Conservation (phyloP, 352 stramenopile species). For the Thalassiosira hispida region DNA sequence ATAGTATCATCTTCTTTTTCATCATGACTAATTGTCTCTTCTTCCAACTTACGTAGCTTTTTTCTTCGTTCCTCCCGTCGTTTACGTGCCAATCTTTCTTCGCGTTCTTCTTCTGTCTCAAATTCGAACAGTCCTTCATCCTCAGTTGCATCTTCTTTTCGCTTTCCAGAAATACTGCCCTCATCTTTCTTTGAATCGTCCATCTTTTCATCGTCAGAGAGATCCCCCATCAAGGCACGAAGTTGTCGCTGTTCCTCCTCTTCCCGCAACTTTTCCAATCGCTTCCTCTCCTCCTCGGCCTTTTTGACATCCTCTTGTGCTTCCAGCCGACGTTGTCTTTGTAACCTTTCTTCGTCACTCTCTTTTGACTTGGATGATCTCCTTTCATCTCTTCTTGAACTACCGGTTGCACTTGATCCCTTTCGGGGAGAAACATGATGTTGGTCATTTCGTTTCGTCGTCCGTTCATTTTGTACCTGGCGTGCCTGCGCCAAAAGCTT, state of each 20-base stretch:
- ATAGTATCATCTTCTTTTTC: conserved; percentile 1
- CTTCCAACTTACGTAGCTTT: conserved; percentile 39
- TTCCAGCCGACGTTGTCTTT: conserved; percentile 4
- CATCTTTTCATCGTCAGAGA: conserved; percentile 5
- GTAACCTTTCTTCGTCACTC: neutral
- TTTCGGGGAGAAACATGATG: too few relatives aligned
- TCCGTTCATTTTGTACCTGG: conserved; percentile 29
- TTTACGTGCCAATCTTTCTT: conserved; percentile 56
- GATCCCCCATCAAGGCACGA: conserved; percentile 38
- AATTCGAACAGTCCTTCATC: conserved; percentile 49
- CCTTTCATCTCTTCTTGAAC: too few relatives aligned
- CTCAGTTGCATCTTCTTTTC: neutral
- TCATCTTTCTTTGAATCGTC: neutral
- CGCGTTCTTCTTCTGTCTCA: conserved; percentile 62
- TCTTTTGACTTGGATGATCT: neutral
- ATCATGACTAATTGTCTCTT: conserved; percentile 2
- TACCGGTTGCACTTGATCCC: too few relatives aligned
- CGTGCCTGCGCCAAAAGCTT: conserved; percentile 37
- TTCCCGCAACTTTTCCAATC: conserved; percentile 35
- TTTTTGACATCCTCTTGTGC: conserved; percentile 20
- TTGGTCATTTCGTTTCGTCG: conserved; percentile 8
- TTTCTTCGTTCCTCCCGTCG: conserved; percentile 53
- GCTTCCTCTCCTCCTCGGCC: conserved; percentile 6
- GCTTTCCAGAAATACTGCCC: neutral
- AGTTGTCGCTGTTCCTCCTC: conserved; percentile 46